Evolutionary conservation across 371 early-diverging fungal species (phyloP).

Genomic region (Syncephalastrum sp.): DNA sequence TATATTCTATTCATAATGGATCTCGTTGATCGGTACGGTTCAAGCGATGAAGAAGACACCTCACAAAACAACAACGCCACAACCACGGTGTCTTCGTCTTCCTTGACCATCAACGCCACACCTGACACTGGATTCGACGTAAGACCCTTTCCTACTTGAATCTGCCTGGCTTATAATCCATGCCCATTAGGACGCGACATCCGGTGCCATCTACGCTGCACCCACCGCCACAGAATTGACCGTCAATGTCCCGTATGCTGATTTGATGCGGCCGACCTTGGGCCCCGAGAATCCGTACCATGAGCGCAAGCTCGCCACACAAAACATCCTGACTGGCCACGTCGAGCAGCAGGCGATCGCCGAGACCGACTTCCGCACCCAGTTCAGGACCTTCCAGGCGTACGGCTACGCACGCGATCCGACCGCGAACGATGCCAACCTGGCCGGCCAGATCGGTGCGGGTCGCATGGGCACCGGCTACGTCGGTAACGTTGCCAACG

Average conservation of each 20-base stretch:
- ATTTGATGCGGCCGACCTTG: slow-evolving; percentile 60
- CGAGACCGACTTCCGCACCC: slow-evolving; percentile 74
- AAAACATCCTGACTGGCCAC: slow-evolving; percentile 77
- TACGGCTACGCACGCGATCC: slow-evolving; percentile 90
- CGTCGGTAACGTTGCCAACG: slow-evolving; percentile 69
- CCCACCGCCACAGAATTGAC: slow-evolving; percentile 68
- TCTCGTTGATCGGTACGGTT: slow-evolving; percentile 47
- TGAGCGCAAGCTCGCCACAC: slow-evolving; percentile 46
- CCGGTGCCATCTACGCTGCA: slow-evolving; percentile 52
- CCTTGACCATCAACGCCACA: slow-evolving; percentile 56
- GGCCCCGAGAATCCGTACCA: slow-evolving; percentile 82
- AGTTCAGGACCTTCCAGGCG: slow-evolving; percentile 78
- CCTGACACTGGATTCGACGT: slow-evolving; percentile 79
- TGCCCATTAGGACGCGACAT: slow-evolving; percentile 19
- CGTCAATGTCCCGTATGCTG: slow-evolving; percentile 79
- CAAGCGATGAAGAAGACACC: slow-evolving; percentile 54
- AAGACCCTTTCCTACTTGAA: slow-evolving; percentile 12
- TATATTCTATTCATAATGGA: slow-evolving; percentile 22
- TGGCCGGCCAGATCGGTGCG: slow-evolving; percentile 52
- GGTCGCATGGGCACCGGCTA: slow-evolving; percentile 62
- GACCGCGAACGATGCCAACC: slow-evolving; percentile 41
- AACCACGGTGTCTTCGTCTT: slow-evolving; percentile 10
- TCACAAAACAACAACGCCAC: slow-evolving; percentile 3
- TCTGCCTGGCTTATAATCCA: background rate
- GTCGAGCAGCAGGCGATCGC: slow-evolving; percentile 80